Evolutionary conservation across 164 flowering plant genomes (phyloP).

Genomic region (Magnolia kwangsiensis): DNA sequence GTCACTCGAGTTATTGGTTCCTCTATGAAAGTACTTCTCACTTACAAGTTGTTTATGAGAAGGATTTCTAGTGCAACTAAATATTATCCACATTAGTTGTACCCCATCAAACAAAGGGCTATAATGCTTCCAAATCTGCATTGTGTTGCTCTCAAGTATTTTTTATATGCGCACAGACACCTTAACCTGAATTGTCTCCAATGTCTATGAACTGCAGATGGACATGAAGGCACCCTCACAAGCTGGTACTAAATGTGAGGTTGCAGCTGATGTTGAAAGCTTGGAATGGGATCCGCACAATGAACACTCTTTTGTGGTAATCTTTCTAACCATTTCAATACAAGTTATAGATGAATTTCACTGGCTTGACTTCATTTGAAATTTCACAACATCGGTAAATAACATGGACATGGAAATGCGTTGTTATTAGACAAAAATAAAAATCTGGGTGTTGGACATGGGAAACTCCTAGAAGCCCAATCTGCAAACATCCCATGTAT

Average conservation of each 20-base stretch:
- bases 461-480: no score
- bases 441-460: no score
- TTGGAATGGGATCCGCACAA: slow-evolving; percentile 95
- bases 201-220: slow-evolving; percentile 40
- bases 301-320: slow-evolving; percentile 79
- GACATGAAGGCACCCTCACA: slow-evolving; percentile 72
- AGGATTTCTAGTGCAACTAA: no score
- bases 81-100: no score
- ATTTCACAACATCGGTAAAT: background rate
- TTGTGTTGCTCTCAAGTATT: background rate
- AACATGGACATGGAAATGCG: background rate
- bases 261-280: slow-evolving; percentile 81
- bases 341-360: background rate
- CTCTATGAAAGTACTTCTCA: background rate
- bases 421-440: background rate
- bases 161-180: background rate
- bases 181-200: background rate
- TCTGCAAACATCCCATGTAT: no score
- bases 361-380: background rate
- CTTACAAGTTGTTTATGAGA: background rate
- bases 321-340: background rate
- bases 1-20: background rate
- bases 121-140: background rate
- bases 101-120: background rate
- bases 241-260: slow-evolving; percentile 70